Base-by-base conservation (phyloP, 2,329 filamentous ascomycete species). In the Nemania sp. region DNA sequence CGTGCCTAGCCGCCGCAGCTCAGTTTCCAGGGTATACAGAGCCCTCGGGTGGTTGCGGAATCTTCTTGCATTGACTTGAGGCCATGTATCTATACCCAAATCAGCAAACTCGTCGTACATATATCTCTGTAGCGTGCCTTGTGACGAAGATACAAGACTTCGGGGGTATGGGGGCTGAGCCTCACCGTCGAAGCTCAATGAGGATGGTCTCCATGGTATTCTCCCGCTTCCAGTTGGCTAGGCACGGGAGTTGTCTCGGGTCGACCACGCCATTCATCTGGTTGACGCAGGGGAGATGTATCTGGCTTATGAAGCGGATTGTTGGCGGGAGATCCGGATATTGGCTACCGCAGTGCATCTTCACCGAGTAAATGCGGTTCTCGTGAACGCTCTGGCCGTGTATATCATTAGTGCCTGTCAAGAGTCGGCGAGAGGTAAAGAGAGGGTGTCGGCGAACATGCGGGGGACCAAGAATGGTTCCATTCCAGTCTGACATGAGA, bases 401-500 rank as follows among this genome's bases (percentile, higher is more conserved):
- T 7, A 9, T 14, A 12, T 30, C 4, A 22, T 60, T 17, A 55
- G 55, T 24, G 7, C 28, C 26, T 14, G 23, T 47, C 23, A 5
- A 14, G 9, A n/a, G 12, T 19, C 5, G 19, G 33, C 6, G 9
- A 23, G 28, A 9, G 42, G 23, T 9, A n/a, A 26, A 36, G 41
- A 17, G 8, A 23, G 14, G 11, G 2, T 12, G 31, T 12, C 48
- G 42, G 77, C 89, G 69, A 80, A 97, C 94, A 73, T 97, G 92
- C 71, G 94, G 93, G 64, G 94, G 94, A 1, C 94, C 94, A 44
- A 97, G 86, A 62, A 99, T 97, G 14, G 94, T 99, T 67, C 93
- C 94, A 69, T 96, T 96, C 94, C 94, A 99, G 79, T 97, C 91
- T 61, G 89, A 93, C 92, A 99, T 96, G 73, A 94, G 84, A 61